phyloP scores from a whole-genome alignment of 768 basidiomycete genomes.

The Suillus subalutaceus region DNA sequence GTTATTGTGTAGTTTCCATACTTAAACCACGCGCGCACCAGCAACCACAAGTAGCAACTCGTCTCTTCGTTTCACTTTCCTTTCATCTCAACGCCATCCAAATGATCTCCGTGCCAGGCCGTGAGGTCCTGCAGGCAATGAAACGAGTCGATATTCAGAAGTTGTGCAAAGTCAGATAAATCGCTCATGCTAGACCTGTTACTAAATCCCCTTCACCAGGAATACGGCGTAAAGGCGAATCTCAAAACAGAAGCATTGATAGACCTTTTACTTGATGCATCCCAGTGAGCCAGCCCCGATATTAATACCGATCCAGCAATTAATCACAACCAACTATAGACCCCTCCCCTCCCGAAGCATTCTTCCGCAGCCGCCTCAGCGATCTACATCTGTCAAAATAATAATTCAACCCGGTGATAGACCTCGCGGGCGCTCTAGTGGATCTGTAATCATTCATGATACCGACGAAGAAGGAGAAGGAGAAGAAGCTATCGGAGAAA shows the following conservation, averaged over 20 bases:
- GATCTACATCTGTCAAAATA: slow-evolving; percentile 37
- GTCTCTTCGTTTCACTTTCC: slow-evolving; percentile 16
- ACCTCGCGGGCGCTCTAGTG: slow-evolving; percentile 34
- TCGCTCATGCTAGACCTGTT: slow-evolving; percentile 15
- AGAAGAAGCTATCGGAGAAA: slow-evolving; percentile 25
- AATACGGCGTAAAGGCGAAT: slow-evolving; percentile 81
- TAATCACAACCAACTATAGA: slow-evolving; percentile 27
- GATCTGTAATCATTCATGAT: slow-evolving; percentile 41
- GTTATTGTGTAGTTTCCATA: slow-evolving; percentile 44
- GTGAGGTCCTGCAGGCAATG: slow-evolving; percentile 55
- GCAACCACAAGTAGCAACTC: slow-evolving; percentile 11
- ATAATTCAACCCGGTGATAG: slow-evolving; percentile 30
- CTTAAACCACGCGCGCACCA: slow-evolving; percentile 41
- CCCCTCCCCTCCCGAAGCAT: slow-evolving; percentile 28
- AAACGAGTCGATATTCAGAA: slow-evolving; percentile 58
- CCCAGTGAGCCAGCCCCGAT: slow-evolving; percentile 37
- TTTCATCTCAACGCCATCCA: slow-evolving; percentile 10
- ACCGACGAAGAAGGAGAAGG: slow-evolving; percentile 54
- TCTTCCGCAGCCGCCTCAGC: slow-evolving; percentile 24
- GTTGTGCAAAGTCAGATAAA: slow-evolving; percentile 55
- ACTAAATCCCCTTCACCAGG: slow-evolving; percentile 44
- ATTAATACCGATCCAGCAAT: slow-evolving; percentile 40
- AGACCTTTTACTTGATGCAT: slow-evolving; percentile 65
- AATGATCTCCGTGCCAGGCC: slow-evolving; percentile 47
- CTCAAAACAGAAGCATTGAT: slow-evolving; percentile 81